Evolutionary conservation across 495 filamentous ascomycete species (phyloP).

Genomic region (Sordaria brevicollis): DNA sequence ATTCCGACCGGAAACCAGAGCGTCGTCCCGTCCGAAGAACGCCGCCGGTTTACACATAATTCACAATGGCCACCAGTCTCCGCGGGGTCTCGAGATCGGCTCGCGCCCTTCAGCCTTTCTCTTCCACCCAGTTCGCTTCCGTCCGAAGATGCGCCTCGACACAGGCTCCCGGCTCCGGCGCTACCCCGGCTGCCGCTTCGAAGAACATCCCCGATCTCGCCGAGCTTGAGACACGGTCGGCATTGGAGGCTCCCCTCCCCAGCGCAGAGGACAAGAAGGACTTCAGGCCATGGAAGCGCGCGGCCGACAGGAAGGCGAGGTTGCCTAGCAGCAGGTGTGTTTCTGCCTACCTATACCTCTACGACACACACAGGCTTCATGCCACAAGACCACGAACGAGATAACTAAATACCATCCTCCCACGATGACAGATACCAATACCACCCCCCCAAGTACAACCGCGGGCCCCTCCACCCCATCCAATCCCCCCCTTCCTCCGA

Average conservation of each 20-base stretch:
- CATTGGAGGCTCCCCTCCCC: slow-evolving; percentile 21
- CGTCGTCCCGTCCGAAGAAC: neutral
- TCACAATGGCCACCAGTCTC: slow-evolving; percentile 22
- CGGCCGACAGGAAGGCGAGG: slow-evolving; percentile 26
- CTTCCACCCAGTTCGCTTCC: slow-evolving; percentile 14
- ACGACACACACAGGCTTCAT: too few species aligned
- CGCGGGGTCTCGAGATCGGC: slow-evolving; percentile 21
- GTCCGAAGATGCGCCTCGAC: slow-evolving; percentile 29
- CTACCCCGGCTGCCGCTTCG: neutral
- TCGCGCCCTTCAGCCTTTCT: slow-evolving; percentile 13
- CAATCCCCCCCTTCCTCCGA: slow-evolving; percentile 75
- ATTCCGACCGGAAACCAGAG: neutral
- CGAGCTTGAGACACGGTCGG: slow-evolving; percentile 32
- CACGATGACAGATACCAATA: slow-evolving; percentile 76
- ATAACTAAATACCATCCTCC: neutral
- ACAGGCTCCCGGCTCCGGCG: slow-evolving; percentile 8
- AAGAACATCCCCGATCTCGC: slow-evolving; percentile 10
- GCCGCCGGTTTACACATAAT: neutral
- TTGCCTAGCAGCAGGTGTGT: slow-evolving; percentile 30
- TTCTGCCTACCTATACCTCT: neutral
- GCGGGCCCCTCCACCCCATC: slow-evolving; percentile 86
- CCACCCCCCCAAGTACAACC: slow-evolving; percentile 83
- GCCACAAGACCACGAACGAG: neutral
- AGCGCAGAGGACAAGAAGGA: slow-evolving; percentile 21
- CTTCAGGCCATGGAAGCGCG: slow-evolving; percentile 32